Base-by-base conservation (phyloP, 768 basidiomycete species). In the Pleurotus djamor region DNA sequence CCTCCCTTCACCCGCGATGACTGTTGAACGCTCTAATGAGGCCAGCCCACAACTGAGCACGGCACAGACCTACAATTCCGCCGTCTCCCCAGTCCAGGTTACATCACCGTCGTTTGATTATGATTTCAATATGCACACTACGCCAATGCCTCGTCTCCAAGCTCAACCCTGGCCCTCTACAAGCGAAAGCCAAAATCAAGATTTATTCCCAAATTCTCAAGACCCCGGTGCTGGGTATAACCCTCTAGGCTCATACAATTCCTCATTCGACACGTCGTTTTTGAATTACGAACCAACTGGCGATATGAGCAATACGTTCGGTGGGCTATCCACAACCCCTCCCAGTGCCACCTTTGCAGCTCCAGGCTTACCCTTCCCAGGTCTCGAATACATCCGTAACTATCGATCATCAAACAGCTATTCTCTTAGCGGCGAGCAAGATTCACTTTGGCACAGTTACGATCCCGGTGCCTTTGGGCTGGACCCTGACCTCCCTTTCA, bases 351-450 rank as follows among this genome's bases (percentile, higher is more conserved):
- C 81, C 4, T 92, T 92, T 68, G 77, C 86, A 62, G 84, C 84
- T 7, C 79, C 86, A 21, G 90, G 90, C 41, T 76, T 93, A n/a
- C 92, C 91, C 0, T 94, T 94, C 77, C 81, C 85, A 34, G 92
- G 91, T 8, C 78, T 94, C 35, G 92, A 94, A 65, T 94, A 84
- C 65, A 87, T 94, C 66, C 84, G 89, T 65, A 92, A 91, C 66
- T 92, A 88, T 68, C 80, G 84, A 52, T 80, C 21, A 28, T 28
- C 81, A 70, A 76, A 77, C 61, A 78, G 79, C 37, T 83, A 80
- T 69, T 70, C 72, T 21, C 65, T 72, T 16, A 35, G 57, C 32
- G 75, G 71, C 55, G 82, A 83, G 59, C 81, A 80, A 62, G 81
- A 83, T 66, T 72, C 76, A 12, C 68, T 83, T 37, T 84, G 83